Evolutionary conservation across 2,329 filamentous ascomycete genomes (phyloP), one percentile per base, ranked within the genome.

Genomic region (Fusarium caatingaense): DNA sequence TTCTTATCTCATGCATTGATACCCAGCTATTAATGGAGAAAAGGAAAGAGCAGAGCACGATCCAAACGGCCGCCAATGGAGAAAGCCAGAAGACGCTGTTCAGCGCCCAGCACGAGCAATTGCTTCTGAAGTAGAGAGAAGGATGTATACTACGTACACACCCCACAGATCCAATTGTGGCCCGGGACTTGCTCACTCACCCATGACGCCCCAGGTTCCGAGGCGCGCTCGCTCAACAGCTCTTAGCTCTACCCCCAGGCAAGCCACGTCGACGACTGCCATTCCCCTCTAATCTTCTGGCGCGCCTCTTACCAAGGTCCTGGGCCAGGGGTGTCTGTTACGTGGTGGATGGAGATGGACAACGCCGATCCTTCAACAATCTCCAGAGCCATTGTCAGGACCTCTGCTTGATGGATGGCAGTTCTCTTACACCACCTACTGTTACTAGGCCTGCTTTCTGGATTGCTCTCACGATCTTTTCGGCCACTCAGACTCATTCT

Each of bases 211-310:
- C 68, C 66, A 64, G 66, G 69, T 68, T 65, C 65, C 46, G 60
- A 54, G 48, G 53, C 53, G 57, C 57, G 60, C 60, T 57, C 68
- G 56, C 72, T 67, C 53, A 28, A 18, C 27, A 49, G 10, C 28
- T 47, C 60, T 66, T 58, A 56, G n/a, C 51, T 42, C 41, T 63
- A 75, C 73, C 62, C 72, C 73, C 60, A 59, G 69, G 32, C 72
- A 75, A 75, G 73, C 73, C 73, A 75, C 72, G 59, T 69, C 64
- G 58, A 71, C 64, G 56, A 56, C 44, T 63, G 45, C 25, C 61
- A 60, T 59, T 72, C 71, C 69, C 72, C 69, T 75, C 70, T 64
- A 71, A 75, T 74, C 67, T 72, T 73, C 60, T 68, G 55, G 69
- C 56, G 56, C 58, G 48, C 57, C 72, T 72, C 65, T 67, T 73